A percentile compares a stretch with the other conserved stretches of the same genome.
These are phyloP conservation scores for Aeschynomene evenia DNA, from an alignment of 306 rosid species.

Conservation along the genomic window DNA sequence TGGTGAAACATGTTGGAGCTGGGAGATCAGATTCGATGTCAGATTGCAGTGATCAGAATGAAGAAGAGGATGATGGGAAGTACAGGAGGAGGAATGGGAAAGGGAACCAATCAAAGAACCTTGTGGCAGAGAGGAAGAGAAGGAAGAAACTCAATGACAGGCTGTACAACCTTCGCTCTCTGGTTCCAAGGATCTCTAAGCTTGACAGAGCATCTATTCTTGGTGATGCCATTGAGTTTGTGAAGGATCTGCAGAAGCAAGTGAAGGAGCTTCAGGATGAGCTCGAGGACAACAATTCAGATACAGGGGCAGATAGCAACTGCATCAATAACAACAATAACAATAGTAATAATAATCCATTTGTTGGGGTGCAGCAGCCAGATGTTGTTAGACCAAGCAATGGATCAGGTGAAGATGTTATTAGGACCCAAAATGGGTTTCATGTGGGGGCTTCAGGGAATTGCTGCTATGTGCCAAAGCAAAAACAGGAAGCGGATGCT, in stretches of 20 bases:
- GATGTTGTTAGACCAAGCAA: conserved; percentile 38
- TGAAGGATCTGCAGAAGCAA: conserved; percentile 75
- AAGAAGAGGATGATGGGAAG: conserved; percentile 75
- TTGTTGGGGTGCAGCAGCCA: conserved; percentile 37
- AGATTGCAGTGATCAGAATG: conserved; percentile 85
- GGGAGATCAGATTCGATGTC: conserved; percentile 70
- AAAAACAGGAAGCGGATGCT: conserved; percentile 46
- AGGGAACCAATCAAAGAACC: conserved; percentile 79
- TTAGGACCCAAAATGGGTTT: conserved; percentile 38
- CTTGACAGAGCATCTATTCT: conserved; percentile 89
- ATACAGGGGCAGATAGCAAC: conserved; percentile 45
- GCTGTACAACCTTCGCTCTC: conserved; percentile 71
- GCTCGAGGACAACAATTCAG: conserved; percentile 75
- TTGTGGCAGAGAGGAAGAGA: conserved; percentile 83
- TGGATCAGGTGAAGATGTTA: conserved; percentile 31
- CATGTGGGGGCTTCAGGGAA: conserved; percentile 44
- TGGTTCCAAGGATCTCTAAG: conserved; percentile 93
- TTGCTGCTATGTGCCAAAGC: conserved; percentile 47
- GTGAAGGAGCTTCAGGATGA: conserved; percentile 81
- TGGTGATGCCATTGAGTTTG: conserved; percentile 85
- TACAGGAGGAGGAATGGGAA: conserved; percentile 64
- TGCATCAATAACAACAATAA: conserved; percentile 23
- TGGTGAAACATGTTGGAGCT: conserved; percentile 42
- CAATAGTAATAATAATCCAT: conserved; percentile 19
- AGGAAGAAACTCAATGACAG: conserved; percentile 94